These are phyloP conservation scores for Paecilomyces formosus DNA, from an alignment of 2,329 filamentous ascomycete species.

Conservation along the genomic window DNA sequence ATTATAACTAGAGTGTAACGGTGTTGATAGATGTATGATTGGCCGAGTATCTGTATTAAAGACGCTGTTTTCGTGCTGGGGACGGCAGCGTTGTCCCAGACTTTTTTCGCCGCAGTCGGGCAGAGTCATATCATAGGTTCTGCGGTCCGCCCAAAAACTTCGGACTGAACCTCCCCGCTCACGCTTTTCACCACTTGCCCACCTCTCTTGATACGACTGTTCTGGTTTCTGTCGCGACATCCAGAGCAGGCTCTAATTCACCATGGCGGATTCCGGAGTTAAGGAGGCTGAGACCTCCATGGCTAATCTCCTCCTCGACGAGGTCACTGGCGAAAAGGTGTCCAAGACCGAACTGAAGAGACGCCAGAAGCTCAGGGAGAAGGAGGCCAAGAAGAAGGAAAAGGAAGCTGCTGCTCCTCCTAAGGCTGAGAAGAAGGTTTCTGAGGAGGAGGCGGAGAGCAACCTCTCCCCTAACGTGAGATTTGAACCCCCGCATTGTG, in stretches of 20 bases:
- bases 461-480: constrained; percentile 68
- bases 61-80: not conserved
- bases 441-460: constrained; percentile 56
- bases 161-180: not conserved
- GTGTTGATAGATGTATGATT: not conserved
- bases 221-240: not conserved
- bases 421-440: constrained; percentile 54
- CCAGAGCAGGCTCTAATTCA: constrained; percentile 7
- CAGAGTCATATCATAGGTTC: not conserved
- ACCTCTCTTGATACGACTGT: not conserved
- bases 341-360: constrained; percentile 92
- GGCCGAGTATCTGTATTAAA: not conserved
- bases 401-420: constrained; percentile 64
- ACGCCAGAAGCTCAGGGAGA: constrained; percentile 82
- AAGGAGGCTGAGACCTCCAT: constrained; percentile 43
- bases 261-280: constrained; percentile 34
- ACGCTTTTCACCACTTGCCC: not conserved
- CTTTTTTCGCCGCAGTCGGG: not conserved
- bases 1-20: not conserved
- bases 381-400: constrained; percentile 80
- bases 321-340: constrained; percentile 80
- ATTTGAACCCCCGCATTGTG: constrained; percentile 12
- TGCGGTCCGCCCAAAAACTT: not conserved
- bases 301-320: constrained; percentile 76
- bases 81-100: not conserved